Evolutionary conservation across 2,329 filamentous ascomycete genomes (phyloP).

Genomic region (Grosmannia clavigera): DNA sequence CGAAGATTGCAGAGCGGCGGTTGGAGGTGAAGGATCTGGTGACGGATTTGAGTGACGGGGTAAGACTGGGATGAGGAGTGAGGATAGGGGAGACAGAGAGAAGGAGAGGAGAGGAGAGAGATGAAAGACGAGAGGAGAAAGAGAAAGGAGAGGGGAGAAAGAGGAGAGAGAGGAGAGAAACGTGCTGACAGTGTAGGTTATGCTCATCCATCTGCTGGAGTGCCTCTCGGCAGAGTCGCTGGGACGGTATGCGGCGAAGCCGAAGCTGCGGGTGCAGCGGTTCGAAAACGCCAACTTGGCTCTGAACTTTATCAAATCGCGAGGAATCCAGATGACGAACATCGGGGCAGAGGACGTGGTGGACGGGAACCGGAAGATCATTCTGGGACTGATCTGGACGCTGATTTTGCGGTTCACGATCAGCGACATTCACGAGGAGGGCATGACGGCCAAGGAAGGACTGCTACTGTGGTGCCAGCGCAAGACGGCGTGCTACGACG

Average conservation of each 20-base stretch:
- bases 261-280: slow-evolving; percentile 87
- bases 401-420: slow-evolving; percentile 97
- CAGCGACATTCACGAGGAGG: slow-evolving; percentile 96
- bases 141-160: no score
- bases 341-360: slow-evolving; percentile 98
- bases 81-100: no score
- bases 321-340: slow-evolving; percentile 94
- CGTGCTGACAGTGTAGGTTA: slow-evolving; percentile 44
- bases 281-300: slow-evolving; percentile 98
- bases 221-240: slow-evolving; percentile 90
- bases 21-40: slow-evolving; percentile 81
- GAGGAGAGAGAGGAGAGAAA: neutral
- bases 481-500: slow-evolving; percentile 97
- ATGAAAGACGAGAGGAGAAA: neutral
- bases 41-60: slow-evolving; percentile 82
- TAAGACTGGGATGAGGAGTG: slow-evolving; percentile 30
- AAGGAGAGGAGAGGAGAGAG: no score
- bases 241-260: slow-evolving; percentile 90
- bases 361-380: slow-evolving; percentile 95
- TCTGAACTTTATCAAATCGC: slow-evolving; percentile 71
- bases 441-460: slow-evolving; percentile 94
- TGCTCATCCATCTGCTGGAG: slow-evolving; percentile 94
- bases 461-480: slow-evolving; percentile 93
- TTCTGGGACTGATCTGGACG: slow-evolving; percentile 94
- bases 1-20: slow-evolving; percentile 70